Evolutionary conservation across 352 stramenopile genomes (phyloP).

Genomic region (Plasmopara viticola): DNA sequence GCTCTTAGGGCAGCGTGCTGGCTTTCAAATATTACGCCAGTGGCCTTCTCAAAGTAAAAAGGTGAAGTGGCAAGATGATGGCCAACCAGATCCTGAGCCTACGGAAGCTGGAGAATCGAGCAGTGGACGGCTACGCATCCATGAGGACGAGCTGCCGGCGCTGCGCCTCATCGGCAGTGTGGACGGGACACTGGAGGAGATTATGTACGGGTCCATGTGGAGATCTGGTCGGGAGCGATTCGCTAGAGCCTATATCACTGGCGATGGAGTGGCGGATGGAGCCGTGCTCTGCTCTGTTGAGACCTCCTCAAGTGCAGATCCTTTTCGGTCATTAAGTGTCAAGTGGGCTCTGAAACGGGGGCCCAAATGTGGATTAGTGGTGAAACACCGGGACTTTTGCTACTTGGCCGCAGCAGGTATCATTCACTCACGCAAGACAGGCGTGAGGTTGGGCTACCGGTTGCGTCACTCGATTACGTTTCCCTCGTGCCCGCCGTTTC

Average conservation of each 20-base stretch:
- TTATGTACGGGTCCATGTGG: constrained; percentile 46
- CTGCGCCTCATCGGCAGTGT: constrained; percentile 35
- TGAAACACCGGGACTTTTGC: constrained; percentile 49
- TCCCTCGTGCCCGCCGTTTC: constrained; percentile 36
- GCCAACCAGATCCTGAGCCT: constrained; percentile 2
- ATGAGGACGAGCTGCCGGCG: constrained; percentile 22
- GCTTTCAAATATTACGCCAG: constrained; percentile 46
- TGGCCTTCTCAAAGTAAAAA: constrained; percentile 13
- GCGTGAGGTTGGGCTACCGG: constrained; percentile 35
- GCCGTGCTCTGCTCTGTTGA: constrained; percentile 38
- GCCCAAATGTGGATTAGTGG: constrained; percentile 26
- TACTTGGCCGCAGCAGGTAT: constrained; percentile 34
- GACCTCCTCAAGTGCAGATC: constrained; percentile 20
- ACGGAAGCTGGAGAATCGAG: neutral
- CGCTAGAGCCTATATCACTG: constrained; percentile 27
- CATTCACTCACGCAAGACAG: constrained; percentile 23
- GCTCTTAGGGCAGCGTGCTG: constrained; percentile 37
- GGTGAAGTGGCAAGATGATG: constrained; percentile 7
- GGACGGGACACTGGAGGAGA: constrained; percentile 34
- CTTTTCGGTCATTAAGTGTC: constrained; percentile 40
- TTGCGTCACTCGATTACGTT: constrained; percentile 62
- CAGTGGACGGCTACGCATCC: constrained; percentile 1
- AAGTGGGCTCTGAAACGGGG: constrained; percentile 41
- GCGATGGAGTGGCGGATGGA: constrained; percentile 37
- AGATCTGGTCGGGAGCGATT: constrained; percentile 23